Percentiles rank a stretch among this genome's conserved stretches.
Evolutionary conservation across 2,329 filamentous ascomycete species (phyloP).

Genomic region (Blastomyces parvus): DNA sequence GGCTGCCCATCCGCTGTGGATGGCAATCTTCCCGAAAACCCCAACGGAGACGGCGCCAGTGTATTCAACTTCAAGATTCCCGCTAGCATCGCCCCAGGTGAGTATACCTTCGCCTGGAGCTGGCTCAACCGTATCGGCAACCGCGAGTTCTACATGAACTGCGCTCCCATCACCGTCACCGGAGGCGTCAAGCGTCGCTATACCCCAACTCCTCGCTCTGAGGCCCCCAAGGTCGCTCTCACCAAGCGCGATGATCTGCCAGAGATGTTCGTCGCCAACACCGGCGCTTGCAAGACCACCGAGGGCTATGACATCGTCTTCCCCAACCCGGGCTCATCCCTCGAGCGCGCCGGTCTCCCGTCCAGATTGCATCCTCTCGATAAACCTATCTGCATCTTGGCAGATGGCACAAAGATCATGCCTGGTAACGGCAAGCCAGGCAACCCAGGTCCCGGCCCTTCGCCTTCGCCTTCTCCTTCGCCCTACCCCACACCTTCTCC

Average conservation of each 20-base stretch:
- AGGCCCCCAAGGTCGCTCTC: conserved; percentile 24
- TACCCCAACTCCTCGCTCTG: conserved; percentile 19
- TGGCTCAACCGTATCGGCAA: conserved; percentile 93
- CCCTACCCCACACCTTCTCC: conserved; percentile 6
- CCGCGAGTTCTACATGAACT: conserved; percentile 98
- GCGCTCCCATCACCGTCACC: conserved; percentile 61
- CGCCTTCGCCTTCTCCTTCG: conserved; percentile 14
- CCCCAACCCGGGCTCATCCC: conserved; percentile 54
- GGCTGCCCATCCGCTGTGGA: conserved; percentile 61
- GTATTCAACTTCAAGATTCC: conserved; percentile 65
- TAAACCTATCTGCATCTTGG: conserved; percentile 21
- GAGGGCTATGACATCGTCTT: conserved; percentile 53
- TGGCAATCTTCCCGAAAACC: conserved; percentile 50
- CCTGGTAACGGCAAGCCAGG: conserved; percentile 24
- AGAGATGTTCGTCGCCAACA: conserved; percentile 66
- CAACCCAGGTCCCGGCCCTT: conserved; percentile 15
- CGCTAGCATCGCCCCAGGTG: conserved; percentile 58
- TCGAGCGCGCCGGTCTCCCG: conserved; percentile 41
- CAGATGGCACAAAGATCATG: conserved; percentile 24
- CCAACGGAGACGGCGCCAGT: conserved; percentile 40
- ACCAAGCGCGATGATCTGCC: conserved; percentile 55
- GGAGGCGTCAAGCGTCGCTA: conserved; percentile 35
- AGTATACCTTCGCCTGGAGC: conserved; percentile 79
- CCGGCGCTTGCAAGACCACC: conserved; percentile 50
- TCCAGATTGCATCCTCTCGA: conserved; percentile 28